These are phyloP conservation scores for Citrus reticulata DNA, from an alignment of 345 rosid species.

Conservation along the genomic window DNA sequence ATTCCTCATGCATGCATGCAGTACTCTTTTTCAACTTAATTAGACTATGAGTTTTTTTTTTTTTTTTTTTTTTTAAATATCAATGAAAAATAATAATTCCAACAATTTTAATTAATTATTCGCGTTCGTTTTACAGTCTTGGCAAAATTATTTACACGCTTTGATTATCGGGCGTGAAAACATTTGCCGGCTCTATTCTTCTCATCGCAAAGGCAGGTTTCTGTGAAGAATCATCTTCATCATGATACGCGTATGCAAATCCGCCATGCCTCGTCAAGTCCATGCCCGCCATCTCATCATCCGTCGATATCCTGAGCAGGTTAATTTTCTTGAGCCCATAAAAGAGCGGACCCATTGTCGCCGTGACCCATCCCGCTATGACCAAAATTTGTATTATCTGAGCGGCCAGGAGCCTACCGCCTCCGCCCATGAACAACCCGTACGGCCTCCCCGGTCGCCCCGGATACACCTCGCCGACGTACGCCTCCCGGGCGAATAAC, in stretches of 20 bases:
- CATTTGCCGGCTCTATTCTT: conserved; percentile 29
- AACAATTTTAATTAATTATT: too few relatives aligned
- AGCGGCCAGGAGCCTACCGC: conserved; percentile 66
- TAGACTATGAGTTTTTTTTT: too few relatives aligned
- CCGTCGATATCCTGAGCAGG: conserved; percentile 50
- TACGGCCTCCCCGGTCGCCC: conserved; percentile 25
- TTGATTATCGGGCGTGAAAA: neutral
- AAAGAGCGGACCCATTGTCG: conserved; percentile 72
- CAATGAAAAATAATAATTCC: too few relatives aligned
- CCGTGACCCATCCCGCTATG: conserved; percentile 65
- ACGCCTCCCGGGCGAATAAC: conserved; percentile 44
- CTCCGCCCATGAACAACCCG: conserved; percentile 76
- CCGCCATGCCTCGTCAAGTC: conserved; percentile 81
- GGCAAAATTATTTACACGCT: too few relatives aligned
- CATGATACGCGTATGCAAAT: conserved; percentile 66
- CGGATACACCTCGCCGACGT: conserved; percentile 58
- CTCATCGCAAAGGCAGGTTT: conserved; percentile 13
- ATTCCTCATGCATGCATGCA: too few relatives aligned
- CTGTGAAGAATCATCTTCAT: conserved; percentile 36
- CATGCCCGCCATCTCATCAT: conserved; percentile 80
- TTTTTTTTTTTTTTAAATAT: too few relatives aligned
- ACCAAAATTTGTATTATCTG: conserved; percentile 59
- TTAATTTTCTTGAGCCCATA: conserved; percentile 43
- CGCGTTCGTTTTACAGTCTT: too few relatives aligned
- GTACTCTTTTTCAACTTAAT: too few relatives aligned